phyloP scores from a whole-genome alignment of 2,329 filamentous ascomycete genomes.

The Alternaria brassicae region DNA sequence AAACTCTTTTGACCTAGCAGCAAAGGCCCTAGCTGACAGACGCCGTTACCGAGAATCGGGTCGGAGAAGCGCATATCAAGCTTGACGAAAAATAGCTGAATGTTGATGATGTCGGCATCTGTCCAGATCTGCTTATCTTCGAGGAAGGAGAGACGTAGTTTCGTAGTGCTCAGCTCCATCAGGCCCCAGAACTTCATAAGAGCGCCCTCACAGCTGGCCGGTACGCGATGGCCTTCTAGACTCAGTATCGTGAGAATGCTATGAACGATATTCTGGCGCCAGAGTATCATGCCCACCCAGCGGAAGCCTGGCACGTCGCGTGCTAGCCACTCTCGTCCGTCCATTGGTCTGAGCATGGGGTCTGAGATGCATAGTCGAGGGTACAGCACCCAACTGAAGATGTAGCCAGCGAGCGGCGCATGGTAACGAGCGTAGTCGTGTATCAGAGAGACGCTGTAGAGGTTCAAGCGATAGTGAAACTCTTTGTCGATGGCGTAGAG shows the following conservation, averaged over 20 bases:
- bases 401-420: slow-evolving; percentile 62
- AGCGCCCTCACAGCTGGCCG: slow-evolving; percentile 60
- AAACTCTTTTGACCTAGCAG: slow-evolving; percentile 65
- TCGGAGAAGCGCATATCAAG: slow-evolving; percentile 73
- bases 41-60: slow-evolving; percentile 63
- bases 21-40: slow-evolving; percentile 48
- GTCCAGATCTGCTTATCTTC: slow-evolving; percentile 63
- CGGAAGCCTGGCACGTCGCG: slow-evolving; percentile 65
- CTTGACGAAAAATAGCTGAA: slow-evolving; percentile 73
- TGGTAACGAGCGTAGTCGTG: slow-evolving; percentile 61
- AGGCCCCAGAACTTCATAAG: slow-evolving; percentile 72
- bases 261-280: slow-evolving; percentile 54
- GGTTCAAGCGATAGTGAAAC: slow-evolving; percentile 50
- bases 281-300: slow-evolving; percentile 72
- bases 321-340: slow-evolving; percentile 40
- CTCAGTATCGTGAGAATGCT: slow-evolving; percentile 66
- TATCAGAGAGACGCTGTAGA: slow-evolving; percentile 65
- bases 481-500: slow-evolving; percentile 51
- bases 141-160: slow-evolving; percentile 62
- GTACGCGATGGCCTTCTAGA: slow-evolving; percentile 61
- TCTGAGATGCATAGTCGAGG: slow-evolving; percentile 64
- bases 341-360: slow-evolving; percentile 60
- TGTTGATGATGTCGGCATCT: slow-evolving; percentile 66
- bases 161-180: slow-evolving; percentile 69
- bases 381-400: slow-evolving; percentile 71